Evolutionary conservation across 441 rosid genomes (phyloP).

Genomic region (Corymbia calophylla): DNA sequence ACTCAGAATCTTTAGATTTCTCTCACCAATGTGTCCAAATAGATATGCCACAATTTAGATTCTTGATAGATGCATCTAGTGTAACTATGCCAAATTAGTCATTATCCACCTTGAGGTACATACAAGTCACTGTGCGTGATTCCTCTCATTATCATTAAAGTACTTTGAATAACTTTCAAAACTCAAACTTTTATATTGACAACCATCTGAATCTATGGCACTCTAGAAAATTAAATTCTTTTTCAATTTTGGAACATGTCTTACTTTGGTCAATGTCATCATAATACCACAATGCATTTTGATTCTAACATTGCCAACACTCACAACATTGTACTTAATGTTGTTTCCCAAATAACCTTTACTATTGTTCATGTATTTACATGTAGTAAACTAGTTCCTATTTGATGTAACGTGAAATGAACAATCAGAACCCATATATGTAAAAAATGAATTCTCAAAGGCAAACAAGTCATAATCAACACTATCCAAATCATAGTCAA

Average conservation of each 20-base stretch:
- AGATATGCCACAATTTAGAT: neutral
- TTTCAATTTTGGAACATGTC: too few species aligned
- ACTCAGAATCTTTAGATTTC: fast-evolving
- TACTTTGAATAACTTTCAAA: too few species aligned
- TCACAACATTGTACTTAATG: neutral
- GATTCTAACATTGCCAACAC: too few species aligned
- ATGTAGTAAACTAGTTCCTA: fast-evolving
- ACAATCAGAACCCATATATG: fast-evolving
- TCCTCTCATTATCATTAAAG: neutral
- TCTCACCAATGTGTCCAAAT: fast-evolving
- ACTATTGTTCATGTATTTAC: too few species aligned
- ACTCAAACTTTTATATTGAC: too few species aligned
- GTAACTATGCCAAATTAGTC: fast-evolving
- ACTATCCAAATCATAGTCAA: too few species aligned
- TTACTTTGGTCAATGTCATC: fast-evolving
- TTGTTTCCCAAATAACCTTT: fast-evolving
- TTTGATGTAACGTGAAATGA: neutral
- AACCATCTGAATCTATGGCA: fast-evolving
- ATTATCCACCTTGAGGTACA: neutral
- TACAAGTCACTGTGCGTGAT: neutral
- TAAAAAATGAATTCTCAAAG: neutral
- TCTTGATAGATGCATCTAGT: neutral
- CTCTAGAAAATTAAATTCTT: too few species aligned
- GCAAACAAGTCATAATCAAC: neutral
- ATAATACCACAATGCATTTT: neutral